A percentile compares a stretch with the other conserved stretches of the same genome.
Evolutionary conservation across 176 grass and related monocot genomes (phyloP).

Genomic region (Rhipidocladum racemiflorum): DNA sequence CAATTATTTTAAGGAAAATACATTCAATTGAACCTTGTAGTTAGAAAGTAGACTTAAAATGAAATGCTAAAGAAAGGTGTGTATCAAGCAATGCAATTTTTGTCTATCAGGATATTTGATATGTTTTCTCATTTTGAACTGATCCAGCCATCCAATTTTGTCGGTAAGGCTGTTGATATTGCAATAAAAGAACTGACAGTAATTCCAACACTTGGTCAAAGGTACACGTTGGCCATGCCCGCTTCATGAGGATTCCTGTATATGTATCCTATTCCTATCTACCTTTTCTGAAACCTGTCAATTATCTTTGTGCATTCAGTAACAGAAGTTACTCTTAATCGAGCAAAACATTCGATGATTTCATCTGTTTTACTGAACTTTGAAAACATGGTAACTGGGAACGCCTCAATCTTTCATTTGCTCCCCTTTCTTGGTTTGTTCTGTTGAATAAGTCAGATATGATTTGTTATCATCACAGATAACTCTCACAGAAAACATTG

Average conservation of each 20-base stretch:
- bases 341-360: constrained; percentile 46
- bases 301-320: constrained; percentile 19
- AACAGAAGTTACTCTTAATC: constrained; percentile 46
- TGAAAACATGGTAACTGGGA: constrained; percentile 46
- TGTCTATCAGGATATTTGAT: background rate
- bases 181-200: constrained; percentile 35
- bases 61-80: background rate
- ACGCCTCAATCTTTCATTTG: background rate
- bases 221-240: constrained; percentile 15
- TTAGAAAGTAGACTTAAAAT: background rate
- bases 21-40: background rate
- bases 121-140: background rate
- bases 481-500: too few species aligned
- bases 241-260: background rate
- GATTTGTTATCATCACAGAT: too few species aligned
- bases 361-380: constrained; percentile 48
- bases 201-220: constrained; percentile 41
- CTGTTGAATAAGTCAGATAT: too few species aligned
- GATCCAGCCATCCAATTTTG: constrained; percentile 45
- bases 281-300: background rate
- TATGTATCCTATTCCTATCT: background rate
- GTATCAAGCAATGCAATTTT: background rate
- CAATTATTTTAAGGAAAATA: background rate
- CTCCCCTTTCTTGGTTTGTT: background rate
- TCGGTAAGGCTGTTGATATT: constrained; percentile 48